These are phyloP conservation scores for Salvia rosmarinus DNA, from an alignment of 257 asterid genomes.

Conservation along the genomic window DNA sequence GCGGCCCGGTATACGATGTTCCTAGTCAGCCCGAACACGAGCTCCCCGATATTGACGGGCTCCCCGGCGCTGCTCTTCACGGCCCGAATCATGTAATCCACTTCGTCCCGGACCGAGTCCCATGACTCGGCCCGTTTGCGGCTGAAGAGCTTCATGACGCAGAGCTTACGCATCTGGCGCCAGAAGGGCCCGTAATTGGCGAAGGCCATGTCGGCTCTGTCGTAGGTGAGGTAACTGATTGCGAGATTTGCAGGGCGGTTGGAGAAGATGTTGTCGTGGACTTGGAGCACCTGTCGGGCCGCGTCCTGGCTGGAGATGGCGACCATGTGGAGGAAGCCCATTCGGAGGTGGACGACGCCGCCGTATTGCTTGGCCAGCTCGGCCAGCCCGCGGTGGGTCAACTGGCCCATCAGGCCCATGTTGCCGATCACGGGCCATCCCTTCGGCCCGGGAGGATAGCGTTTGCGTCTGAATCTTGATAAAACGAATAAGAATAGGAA, in stretches of 20 bases:
- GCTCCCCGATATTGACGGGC: conserved; percentile 65
- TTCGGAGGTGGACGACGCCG: conserved; percentile 66
- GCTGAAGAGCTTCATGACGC: conserved; percentile 82
- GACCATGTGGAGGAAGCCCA: conserved; percentile 62
- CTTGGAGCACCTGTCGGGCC: conserved; percentile 83
- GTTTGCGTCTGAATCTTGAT: conserved; percentile 47
- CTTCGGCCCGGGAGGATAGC: conserved; percentile 82
- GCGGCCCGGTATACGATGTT: conserved; percentile 76
- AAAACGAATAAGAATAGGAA: conserved; percentile 29
- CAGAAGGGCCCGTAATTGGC: conserved; percentile 91
- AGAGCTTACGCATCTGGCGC: conserved; percentile 90
- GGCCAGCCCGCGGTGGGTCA: conserved; percentile 85
- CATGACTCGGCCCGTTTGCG: conserved; percentile 86
- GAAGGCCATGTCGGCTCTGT: conserved; percentile 87
- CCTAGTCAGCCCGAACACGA: conserved; percentile 72
- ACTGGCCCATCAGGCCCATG: conserved; percentile 60
- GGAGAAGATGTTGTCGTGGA: conserved; percentile 76
- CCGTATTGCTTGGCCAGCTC: conserved; percentile 69
- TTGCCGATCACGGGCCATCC: conserved; percentile 88
- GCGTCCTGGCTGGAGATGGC: conserved; percentile 67
- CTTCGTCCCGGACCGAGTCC: conserved; percentile 88
- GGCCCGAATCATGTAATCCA: conserved; percentile 48
- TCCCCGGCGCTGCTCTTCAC: conserved; percentile 41
- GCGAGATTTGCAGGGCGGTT: conserved; percentile 82
- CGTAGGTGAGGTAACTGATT: conserved; percentile 70